Evolutionary conservation across 1,139 yeast species (phyloP).

Genomic region (Casaregolazyma suthepensis): DNA sequence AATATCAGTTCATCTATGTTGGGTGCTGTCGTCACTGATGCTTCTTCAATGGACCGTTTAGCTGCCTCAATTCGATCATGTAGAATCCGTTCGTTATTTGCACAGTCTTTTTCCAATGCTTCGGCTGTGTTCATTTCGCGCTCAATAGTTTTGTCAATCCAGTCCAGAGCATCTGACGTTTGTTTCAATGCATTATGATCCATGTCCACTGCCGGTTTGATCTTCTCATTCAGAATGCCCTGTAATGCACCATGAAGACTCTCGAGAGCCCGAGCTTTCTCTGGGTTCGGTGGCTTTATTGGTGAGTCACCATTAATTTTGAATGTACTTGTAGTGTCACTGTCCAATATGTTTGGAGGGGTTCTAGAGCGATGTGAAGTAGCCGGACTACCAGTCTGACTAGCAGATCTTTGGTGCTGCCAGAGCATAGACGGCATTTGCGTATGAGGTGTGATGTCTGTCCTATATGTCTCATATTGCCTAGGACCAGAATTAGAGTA

Average conservation of each 20-base stretch:
- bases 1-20: slow-evolving; percentile 39
- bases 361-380: slow-evolving; percentile 1
- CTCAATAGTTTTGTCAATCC: slow-evolving; percentile 26
- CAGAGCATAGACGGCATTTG: slow-evolving; percentile 2
- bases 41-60: slow-evolving; percentile 28
- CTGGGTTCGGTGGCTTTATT: slow-evolving; percentile 36
- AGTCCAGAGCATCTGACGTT: slow-evolving; percentile 24
- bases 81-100: slow-evolving; percentile 32
- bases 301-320: slow-evolving; percentile 8
- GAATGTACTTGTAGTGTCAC: slow-evolving; percentile 2
- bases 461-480: not conserved
- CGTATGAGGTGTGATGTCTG: not conserved
- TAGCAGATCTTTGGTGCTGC: slow-evolving; percentile 5
- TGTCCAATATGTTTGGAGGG: slow-evolving; percentile 10
- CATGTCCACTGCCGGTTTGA: slow-evolving; percentile 25
- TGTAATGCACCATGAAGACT: slow-evolving; percentile 16
- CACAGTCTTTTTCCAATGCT: slow-evolving; percentile 24
- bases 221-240: slow-evolving; percentile 14
- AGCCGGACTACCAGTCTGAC: slow-evolving; percentile 5
- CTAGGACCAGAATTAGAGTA: slow-evolving; percentile 8
- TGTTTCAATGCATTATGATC: slow-evolving; percentile 24
- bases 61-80: slow-evolving; percentile 28
- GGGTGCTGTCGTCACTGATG: slow-evolving; percentile 29
- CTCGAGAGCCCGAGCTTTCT: slow-evolving; percentile 27
- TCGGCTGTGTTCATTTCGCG: slow-evolving; percentile 29